phyloP scores from a whole-genome alignment of 768 basidiomycete species.

The Russula dissimulans region DNA sequence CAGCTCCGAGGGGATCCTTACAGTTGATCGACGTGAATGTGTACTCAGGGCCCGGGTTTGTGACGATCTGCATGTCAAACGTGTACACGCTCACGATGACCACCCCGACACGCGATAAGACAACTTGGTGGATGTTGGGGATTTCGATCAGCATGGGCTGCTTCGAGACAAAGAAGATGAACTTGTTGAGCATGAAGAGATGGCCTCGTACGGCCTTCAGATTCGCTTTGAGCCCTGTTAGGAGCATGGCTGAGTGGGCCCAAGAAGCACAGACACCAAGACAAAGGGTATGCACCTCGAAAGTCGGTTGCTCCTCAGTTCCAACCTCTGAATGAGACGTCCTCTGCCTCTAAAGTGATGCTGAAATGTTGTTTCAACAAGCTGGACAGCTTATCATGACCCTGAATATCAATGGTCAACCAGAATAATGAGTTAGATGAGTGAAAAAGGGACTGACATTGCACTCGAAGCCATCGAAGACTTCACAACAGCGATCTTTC shows the following conservation, averaged over 20 bases:
- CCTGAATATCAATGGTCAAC: constrained; percentile 37
- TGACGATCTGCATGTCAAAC: constrained; percentile 86
- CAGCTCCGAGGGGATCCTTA: no score
- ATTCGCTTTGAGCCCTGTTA: constrained; percentile 88
- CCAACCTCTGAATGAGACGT: constrained; percentile 89
- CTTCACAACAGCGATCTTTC: constrained; percentile 66
- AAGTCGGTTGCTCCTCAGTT: constrained; percentile 97
- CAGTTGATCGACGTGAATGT: constrained; percentile 89
- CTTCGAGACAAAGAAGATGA: constrained; percentile 96
- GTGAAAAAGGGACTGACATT: constrained; percentile 50
- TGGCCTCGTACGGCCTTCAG: constrained; percentile 97
- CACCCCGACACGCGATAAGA: constrained; percentile 90
- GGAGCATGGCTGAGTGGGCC: constrained; percentile 1
- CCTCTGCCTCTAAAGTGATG: constrained; percentile 75
- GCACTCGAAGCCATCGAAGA: constrained; percentile 89
- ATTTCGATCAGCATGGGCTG: constrained; percentile 87
- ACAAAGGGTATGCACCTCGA: constrained; percentile 49
- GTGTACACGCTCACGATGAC: constrained; percentile 83
- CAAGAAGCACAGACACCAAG: not conserved
- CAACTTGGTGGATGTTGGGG: constrained; percentile 77
- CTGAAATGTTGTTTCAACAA: constrained; percentile 83
- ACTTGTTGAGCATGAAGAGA: constrained; percentile 96
- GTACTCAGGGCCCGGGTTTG: constrained; percentile 75
- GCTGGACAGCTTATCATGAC: constrained; percentile 77
- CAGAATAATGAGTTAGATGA: not conserved